Conservation (phyloP, 228 moss, liverwort and hornwort genomes). For the Sphagnum magellanicum region DNA sequence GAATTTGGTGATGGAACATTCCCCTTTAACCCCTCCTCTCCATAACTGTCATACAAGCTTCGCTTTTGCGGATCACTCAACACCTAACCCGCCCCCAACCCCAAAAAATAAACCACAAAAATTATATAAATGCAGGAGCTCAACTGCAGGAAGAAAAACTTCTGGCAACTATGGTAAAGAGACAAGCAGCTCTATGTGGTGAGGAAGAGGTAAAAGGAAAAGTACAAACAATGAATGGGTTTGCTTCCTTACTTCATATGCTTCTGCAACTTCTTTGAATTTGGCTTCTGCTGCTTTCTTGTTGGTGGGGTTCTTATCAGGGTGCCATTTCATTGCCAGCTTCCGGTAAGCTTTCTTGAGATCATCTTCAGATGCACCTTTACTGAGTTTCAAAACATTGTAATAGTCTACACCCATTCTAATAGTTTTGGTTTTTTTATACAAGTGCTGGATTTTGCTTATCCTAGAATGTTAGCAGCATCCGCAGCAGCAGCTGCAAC, state of each 20-base stretch:
- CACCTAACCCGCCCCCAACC: conserved; percentile 4
- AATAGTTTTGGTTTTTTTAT: no score
- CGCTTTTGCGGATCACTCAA: conserved; percentile 64
- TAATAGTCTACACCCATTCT: conserved; percentile 6
- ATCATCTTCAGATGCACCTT: conserved; percentile 1
- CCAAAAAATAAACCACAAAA: no score
- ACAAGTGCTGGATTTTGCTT: no score
- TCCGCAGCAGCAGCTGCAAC: no score
- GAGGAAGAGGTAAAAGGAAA: no score
- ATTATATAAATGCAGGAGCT: no score
- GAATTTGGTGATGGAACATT: conserved; percentile 32
- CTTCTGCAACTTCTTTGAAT: conserved; percentile 5
- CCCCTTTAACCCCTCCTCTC: conserved; percentile 60
- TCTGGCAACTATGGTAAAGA: no score
- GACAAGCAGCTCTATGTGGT: no score
- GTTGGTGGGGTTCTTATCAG: conserved; percentile 9
- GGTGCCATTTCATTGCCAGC: conserved; percentile 8
- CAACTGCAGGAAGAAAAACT: no score
- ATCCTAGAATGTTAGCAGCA: no score
- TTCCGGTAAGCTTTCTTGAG: conserved; percentile 7
- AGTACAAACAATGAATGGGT: no score
- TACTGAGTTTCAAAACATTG: conserved; percentile 5
- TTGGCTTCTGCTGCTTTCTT: conserved; percentile 6
- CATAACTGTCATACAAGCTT: conserved; percentile 51
- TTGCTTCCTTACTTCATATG: background rate